These are phyloP conservation scores for Crithidia expoeki DNA, from an alignment of 208 protist genomes.

Conservation along the genomic window DNA sequence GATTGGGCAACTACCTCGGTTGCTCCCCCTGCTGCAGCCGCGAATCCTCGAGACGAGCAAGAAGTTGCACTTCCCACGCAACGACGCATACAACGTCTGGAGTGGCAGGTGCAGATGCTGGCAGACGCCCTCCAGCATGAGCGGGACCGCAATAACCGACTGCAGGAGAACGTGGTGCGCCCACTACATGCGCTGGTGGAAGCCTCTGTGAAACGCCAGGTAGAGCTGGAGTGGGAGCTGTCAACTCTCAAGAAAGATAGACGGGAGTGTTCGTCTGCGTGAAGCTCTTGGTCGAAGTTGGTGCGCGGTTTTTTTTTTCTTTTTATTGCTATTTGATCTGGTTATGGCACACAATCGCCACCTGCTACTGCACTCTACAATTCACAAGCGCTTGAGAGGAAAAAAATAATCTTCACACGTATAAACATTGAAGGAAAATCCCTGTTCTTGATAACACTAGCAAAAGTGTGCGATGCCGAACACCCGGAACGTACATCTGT, in stretches of 20 bases:
- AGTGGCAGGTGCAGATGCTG: slow-evolving; percentile 32
- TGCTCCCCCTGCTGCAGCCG: too few relatives aligned
- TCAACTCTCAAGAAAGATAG: not conserved
- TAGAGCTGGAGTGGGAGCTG: slow-evolving; percentile 23
- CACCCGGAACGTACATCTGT: too few relatives aligned
- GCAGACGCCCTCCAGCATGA: slow-evolving; percentile 18
- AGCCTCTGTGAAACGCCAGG: slow-evolving; percentile 11
- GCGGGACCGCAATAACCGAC: slow-evolving; percentile 3
- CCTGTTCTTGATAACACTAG: too few relatives aligned
- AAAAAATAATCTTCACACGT: too few relatives aligned
- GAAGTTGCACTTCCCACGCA: not conserved
- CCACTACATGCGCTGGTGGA: slow-evolving; percentile 26
- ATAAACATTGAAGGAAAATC: too few relatives aligned
- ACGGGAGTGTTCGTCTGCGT: not conserved
- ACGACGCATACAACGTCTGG: slow-evolving; percentile 17
- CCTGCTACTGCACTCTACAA: too few relatives aligned
- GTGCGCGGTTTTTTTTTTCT: too few relatives aligned
- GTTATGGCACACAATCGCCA: too few relatives aligned
- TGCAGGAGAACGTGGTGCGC: slow-evolving; percentile 20
- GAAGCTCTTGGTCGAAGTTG: too few relatives aligned
- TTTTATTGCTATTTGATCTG: too few relatives aligned
- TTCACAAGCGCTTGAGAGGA: too few relatives aligned
- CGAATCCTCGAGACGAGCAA: not conserved
- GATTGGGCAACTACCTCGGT: not conserved
- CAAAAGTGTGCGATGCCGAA: too few relatives aligned